A percentile compares a stretch with the other conserved stretches of the same genome.
These are phyloP conservation scores for Rhodotorula kratochvilovae DNA, from an alignment of 768 basidiomycete species.

Conservation along the genomic window DNA sequence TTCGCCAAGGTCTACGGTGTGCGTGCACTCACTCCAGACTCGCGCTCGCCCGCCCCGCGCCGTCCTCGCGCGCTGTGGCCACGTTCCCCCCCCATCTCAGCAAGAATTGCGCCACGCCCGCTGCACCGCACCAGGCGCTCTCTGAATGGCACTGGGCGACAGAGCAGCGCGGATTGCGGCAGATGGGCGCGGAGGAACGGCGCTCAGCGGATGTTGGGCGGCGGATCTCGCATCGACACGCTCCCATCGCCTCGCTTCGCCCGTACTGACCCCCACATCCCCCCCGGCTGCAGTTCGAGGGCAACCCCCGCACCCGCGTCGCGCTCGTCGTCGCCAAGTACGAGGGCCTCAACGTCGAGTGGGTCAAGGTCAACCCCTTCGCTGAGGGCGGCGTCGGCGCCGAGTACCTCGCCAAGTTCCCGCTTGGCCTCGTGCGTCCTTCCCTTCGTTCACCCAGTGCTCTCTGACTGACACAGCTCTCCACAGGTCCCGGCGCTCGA, in stretches of 20 bases:
- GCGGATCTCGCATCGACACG: no score
- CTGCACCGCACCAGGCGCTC: not conserved
- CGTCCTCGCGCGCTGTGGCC: not conserved
- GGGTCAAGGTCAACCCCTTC: conserved; percentile 35
- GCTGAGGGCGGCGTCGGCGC: conserved; percentile 25
- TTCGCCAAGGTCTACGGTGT: conserved; percentile 32
- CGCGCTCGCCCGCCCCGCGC: no score
- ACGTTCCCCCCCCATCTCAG: not conserved
- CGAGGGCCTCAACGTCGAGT: conserved; percentile 41
- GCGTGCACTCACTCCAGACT: not conserved
- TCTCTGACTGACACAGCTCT: no score
- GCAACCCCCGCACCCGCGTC: conserved; percentile 34
- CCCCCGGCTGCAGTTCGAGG: conserved; percentile 6
- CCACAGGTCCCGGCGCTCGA: conserved; percentile 77
- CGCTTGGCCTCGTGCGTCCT: conserved; percentile 44
- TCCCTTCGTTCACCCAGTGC: not conserved
- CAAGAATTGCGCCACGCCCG: not conserved
- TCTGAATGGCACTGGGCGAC: no score
- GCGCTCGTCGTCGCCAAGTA: conserved; percentile 36
- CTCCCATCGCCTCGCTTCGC: no score
- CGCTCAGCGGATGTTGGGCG: no score
- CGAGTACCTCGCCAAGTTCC: conserved; percentile 57
- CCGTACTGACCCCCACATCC: not conserved
- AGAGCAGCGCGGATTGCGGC: no score
- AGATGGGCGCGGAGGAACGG: no score